These are phyloP conservation scores for Eleusine indica DNA, from an alignment of 176 grass and related monocot species.

Conservation along the genomic window DNA sequence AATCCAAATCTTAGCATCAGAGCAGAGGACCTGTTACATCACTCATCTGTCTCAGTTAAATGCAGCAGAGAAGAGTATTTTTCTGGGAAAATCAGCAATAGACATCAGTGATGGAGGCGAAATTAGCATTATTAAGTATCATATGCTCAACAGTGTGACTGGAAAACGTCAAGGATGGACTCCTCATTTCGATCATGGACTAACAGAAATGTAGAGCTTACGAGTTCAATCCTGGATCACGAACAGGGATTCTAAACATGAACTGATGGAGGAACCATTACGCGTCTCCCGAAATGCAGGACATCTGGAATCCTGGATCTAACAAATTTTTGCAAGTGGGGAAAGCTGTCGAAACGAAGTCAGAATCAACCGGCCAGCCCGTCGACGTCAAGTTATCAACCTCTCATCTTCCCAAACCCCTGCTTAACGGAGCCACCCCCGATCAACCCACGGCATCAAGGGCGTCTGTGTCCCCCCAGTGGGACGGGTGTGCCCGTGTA, in stretches of 20 bases:
- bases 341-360: neutral
- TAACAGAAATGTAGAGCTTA: neutral
- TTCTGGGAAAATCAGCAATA: neutral
- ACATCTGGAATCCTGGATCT: constrained; percentile 27
- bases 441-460: neutral
- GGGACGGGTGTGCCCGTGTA: neutral
- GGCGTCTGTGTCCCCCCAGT: neutral
- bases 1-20: neutral
- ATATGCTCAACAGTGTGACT: neutral
- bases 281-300: neutral
- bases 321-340: neutral
- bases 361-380: neutral
- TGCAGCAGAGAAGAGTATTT: neutral
- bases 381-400: neutral
- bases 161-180: neutral
- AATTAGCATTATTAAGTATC: neutral
- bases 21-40: neutral
- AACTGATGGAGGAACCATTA: neutral
- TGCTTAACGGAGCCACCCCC: no score
- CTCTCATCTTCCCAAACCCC: neutral
- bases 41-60: neutral
- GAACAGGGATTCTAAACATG: no score
- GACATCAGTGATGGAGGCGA: neutral
- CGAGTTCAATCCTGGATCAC: neutral
- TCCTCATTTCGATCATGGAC: neutral